These are phyloP conservation scores for Boletellus deceptivus DNA, from an alignment of 1,284 basidiomycete genomes.

Conservation along the genomic window DNA sequence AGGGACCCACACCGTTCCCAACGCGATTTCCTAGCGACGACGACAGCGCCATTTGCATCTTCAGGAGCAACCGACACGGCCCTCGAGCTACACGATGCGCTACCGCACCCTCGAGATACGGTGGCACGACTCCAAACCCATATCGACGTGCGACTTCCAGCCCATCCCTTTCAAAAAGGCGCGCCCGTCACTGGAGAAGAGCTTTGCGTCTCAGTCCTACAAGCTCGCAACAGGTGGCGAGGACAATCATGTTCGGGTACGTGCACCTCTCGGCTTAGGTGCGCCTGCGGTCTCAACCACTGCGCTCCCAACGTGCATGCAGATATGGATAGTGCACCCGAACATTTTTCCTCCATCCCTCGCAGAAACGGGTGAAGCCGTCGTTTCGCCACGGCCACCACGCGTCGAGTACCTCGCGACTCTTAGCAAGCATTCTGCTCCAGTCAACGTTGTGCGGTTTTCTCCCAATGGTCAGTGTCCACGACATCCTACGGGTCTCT, in stretches of 20 bases:
- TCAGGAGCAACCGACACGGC: not conserved
- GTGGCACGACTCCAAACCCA: conserved; percentile 94
- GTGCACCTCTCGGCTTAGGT: conserved; percentile 34
- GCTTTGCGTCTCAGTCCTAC: conserved; percentile 68
- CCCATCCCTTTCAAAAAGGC: conserved; percentile 73
- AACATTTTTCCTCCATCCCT: conserved; percentile 75
- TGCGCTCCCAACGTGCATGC: conserved; percentile 5
- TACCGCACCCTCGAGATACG: conserved; percentile 85
- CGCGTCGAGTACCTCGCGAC: conserved; percentile 96
- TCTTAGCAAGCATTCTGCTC: conserved; percentile 87
- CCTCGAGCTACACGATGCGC: conserved; percentile 51
- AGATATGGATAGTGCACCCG: conserved; percentile 95
- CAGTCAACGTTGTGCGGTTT: conserved; percentile 96
- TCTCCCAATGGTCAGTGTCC: conserved; percentile 80
- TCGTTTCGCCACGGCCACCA: conserved; percentile 64
- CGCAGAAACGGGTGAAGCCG: conserved; percentile 45
- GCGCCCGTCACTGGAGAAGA: conserved; percentile 63
- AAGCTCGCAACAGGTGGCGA: conserved; percentile 93
- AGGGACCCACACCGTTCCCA: not conserved
- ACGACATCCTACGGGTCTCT: not conserved
- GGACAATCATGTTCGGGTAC: conserved; percentile 93
- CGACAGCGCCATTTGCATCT: not conserved
- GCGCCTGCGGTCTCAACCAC: conserved; percentile 11
- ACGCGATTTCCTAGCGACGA: conserved; percentile 8
- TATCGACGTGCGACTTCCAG: conserved; percentile 94